Conservation (phyloP, 305 asterid genomes). For the Fraxinus ornus region DNA sequence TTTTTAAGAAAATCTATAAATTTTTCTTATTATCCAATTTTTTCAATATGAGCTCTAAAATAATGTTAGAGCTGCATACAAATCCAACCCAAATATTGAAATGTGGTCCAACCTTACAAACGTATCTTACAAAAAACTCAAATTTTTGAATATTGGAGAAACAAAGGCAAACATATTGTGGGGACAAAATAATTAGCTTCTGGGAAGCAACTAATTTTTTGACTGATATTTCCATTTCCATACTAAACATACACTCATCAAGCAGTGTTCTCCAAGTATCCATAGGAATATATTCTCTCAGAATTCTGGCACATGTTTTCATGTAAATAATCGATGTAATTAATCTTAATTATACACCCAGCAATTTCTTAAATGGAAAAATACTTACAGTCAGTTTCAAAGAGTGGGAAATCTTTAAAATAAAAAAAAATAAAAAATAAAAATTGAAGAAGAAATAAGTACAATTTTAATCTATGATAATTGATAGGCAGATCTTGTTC, state of each 20-base stretch:
- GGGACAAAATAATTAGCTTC: neutral
- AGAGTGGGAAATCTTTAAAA: neutral
- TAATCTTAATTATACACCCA: neutral
- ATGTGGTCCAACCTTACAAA: neutral
- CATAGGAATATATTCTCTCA: neutral
- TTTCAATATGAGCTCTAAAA: neutral
- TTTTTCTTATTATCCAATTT: neutral
- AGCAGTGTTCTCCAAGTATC: neutral
- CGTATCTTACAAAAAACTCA: neutral
- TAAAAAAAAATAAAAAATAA: too few species aligned
- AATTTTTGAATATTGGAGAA: neutral
- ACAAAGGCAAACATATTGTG: neutral
- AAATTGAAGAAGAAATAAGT: neutral
- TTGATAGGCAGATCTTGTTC: neutral
- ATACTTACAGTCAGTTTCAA: neutral
- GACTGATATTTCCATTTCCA: neutral
- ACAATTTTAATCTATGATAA: neutral
- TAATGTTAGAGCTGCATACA: neutral
- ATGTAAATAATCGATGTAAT: neutral
- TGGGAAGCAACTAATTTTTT: neutral
- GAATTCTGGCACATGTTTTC: neutral
- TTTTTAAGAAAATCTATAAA: neutral
- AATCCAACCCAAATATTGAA: neutral
- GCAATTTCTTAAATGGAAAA: neutral
- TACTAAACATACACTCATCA: neutral